Conservation (phyloP, 306 rosid genomes). For the Albizia julibrissin region DNA sequence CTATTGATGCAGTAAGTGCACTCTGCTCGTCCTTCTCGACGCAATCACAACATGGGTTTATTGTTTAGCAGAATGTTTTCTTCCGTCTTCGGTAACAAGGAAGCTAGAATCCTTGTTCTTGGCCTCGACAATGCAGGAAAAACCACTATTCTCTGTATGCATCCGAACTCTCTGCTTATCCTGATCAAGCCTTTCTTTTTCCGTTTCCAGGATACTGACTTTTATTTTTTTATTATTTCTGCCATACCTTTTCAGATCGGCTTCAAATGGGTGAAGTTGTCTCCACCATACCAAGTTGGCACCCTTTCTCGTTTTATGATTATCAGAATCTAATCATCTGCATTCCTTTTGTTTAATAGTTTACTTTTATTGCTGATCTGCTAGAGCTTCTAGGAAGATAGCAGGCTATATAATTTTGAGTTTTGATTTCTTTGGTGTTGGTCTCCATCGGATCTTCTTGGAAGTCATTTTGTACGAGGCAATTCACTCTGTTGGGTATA, state of each 20-base stretch:
- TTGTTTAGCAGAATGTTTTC: conserved; percentile 85
- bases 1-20: conserved; percentile 45
- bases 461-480: background rate
- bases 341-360: background rate
- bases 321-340: conserved; percentile 15
- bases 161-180: conserved; percentile 9
- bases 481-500: background rate
- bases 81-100: conserved; percentile 88
- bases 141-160: conserved; percentile 92
- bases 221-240: conserved; percentile 13
- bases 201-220: background rate
- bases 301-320: conserved; percentile 44
- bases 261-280: conserved; percentile 99
- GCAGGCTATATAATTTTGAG: conserved; percentile 8
- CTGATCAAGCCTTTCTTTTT: conserved; percentile 8
- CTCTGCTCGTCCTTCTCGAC: conserved; percentile 23
- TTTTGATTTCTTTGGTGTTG: background rate
- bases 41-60: conserved; percentile 68
- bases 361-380: background rate
- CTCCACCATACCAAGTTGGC: conserved; percentile 98
- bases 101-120: conserved; percentile 99
- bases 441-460: background rate
- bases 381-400: conserved; percentile 3
- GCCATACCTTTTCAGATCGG: conserved; percentile 71
- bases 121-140: conserved; percentile 99